phyloP scores from a whole-genome alignment of 1,284 basidiomycete genomes.

The Ceratobasidium sp. region DNA sequence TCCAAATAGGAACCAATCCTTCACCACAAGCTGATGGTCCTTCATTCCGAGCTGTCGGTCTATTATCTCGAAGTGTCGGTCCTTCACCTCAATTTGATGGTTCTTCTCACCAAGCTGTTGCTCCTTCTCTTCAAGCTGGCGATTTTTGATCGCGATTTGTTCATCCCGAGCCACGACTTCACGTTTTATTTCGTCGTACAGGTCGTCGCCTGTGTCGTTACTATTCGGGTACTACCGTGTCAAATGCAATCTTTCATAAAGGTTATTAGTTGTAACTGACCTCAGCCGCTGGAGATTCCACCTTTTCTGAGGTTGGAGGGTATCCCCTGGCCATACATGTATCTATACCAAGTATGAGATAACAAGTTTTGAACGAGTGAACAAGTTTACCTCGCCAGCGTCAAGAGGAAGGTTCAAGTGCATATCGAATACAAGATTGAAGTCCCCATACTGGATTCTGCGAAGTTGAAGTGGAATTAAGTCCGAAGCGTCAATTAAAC shows the following conservation, averaged over 20 bases:
- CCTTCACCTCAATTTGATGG: background rate
- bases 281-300: constrained; percentile 8
- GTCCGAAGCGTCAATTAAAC: background rate
- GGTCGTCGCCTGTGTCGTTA: background rate
- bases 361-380: background rate
- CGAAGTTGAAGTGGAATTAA: background rate
- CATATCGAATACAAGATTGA: constrained; percentile 11
- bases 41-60: too few relatives aligned
- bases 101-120: background rate
- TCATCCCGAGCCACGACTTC: too few relatives aligned
- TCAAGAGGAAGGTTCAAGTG: background rate
- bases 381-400: background rate
- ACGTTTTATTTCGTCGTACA: background rate
- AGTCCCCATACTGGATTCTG: constrained; percentile 10
- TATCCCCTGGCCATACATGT: too few relatives aligned
- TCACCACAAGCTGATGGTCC: background rate
- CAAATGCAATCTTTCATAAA: background rate
- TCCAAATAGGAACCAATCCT: background rate
- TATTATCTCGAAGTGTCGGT: too few relatives aligned
- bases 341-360: too few relatives aligned
- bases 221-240: background rate
- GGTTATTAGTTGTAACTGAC: background rate
- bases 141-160: background rate
- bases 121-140: background rate
- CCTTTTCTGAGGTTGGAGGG: background rate